Conservation (phyloP, 257 asterid species). For the Capsicum baccatum region DNA sequence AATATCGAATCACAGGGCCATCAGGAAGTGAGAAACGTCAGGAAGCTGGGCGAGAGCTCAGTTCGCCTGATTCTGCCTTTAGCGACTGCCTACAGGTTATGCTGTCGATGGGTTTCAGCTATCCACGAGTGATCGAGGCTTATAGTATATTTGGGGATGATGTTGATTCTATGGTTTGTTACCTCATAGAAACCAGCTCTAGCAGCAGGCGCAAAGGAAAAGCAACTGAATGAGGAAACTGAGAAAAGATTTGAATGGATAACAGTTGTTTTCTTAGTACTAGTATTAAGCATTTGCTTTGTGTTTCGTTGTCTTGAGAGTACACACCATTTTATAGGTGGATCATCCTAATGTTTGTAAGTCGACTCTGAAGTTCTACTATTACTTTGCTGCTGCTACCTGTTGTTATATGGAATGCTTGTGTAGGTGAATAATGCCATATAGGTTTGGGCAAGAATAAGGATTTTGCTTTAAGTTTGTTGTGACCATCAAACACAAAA, state of each 20-base stretch:
- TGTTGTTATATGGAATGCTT: neutral
- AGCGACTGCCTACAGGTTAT: constrained; percentile 77
- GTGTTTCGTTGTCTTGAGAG: neutral
- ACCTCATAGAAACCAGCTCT: constrained; percentile 73
- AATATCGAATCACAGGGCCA: constrained; percentile 53
- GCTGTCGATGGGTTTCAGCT: constrained; percentile 96
- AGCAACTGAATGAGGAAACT: constrained; percentile 70
- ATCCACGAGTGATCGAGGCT: constrained; percentile 91
- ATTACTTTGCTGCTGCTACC: neutral
- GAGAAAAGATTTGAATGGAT: neutral
- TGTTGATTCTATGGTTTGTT: constrained; percentile 91
- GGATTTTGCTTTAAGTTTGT: neutral
- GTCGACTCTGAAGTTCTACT: neutral
- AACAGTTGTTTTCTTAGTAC: neutral
- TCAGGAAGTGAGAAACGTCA: constrained; percentile 54
- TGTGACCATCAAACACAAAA: neutral
- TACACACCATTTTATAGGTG: neutral
- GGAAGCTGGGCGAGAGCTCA: constrained; percentile 46
- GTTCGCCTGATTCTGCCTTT: constrained; percentile 34
- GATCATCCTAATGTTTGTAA: neutral
- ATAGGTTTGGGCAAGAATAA: neutral
- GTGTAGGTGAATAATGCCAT: constrained; percentile 8
- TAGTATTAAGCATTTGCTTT: neutral
- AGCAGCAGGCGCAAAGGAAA: constrained; percentile 90
- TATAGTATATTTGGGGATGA: constrained; percentile 92